Base-by-base conservation (phyloP, 2,329 filamentous ascomycete species). In the Fusarium musae region DNA sequence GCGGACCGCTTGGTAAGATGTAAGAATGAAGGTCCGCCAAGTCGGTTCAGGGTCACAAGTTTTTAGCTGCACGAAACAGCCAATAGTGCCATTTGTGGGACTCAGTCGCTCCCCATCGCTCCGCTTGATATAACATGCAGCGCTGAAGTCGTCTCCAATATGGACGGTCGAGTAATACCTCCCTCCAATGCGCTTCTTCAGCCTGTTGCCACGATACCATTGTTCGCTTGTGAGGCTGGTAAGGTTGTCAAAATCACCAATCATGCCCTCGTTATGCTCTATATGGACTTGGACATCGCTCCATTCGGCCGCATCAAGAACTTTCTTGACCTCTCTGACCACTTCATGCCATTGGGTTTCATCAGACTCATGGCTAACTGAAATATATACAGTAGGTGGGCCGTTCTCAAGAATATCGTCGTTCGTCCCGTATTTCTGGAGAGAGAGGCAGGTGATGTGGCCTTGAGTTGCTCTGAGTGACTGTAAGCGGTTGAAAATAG, bases 341-440 rank as follows among this genome's bases (percentile, higher is more conserved):
- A 13, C 23, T 28, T 28, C 43, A 11, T 26, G 3, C 43, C 43
- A 46, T 19, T 13, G 17, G 4, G 43, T 28, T 13, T 28, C 43
- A 28, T 28, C 43, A 28, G 43, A 46, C 11, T 46, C 43, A 9
- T 28, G 0, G 2, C 5, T 2, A 19, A 46, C 43, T 11, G 23
- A 28, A 2, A 46, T 15, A 46, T 28, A 46, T 13, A 46, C 17
- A 9, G 23, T 46, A 46, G 43, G 43, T 4, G 17, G 43, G 11
- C 19, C 26, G 7, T 13, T 1, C 2, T 6, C 6, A 13, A 32
- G 30, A 9, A 2, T 3, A 44, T 6, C 0, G 12, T 6, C 2
- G 11, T 13, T 13, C 17, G 43, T 28, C 23, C 23, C 43, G 43
- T 46, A 46, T 5, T 28, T 46, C 23, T 46, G 43, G 17, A 46